A percentile compares a stretch with the other conserved stretches of the same genome.
Evolutionary conservation across 2,329 filamentous ascomycete species (phyloP).

Genomic region (Penicillium psychrosexuale): DNA sequence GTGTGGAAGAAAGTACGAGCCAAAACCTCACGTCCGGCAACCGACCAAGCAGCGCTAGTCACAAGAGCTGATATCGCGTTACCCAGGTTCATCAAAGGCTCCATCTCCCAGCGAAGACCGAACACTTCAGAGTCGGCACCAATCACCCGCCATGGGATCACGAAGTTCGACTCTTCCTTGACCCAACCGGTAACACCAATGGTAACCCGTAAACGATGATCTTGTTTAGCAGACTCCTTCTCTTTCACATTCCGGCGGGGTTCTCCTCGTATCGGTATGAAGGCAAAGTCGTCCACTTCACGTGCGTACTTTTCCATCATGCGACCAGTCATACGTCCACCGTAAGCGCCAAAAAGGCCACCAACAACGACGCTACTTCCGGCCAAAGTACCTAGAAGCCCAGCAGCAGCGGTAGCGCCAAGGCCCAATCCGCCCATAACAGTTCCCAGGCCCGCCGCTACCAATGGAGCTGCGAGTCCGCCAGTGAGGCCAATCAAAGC

Average conservation of each 20-base stretch:
- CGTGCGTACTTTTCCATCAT: conserved; percentile 85
- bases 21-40: conserved; percentile 71
- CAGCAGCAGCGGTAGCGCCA: conserved; percentile 69
- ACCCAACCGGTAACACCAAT: conserved; percentile 83
- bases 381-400: conserved; percentile 74
- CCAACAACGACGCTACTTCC: conserved; percentile 78
- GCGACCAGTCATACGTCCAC: conserved; percentile 74
- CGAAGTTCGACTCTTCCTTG: conserved; percentile 66
- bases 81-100: conserved; percentile 73
- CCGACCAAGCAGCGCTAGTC: conserved; percentile 72
- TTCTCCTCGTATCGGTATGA: conserved; percentile 67
- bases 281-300: conserved; percentile 85
- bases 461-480: conserved; percentile 72
- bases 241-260: conserved; percentile 42
- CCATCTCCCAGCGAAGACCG: conserved; percentile 77
- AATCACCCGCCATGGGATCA: conserved; percentile 73
- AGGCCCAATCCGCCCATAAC: conserved; percentile 75
- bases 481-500: conserved; percentile 80
- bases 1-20: conserved; percentile 67
- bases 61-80: conserved; percentile 73
- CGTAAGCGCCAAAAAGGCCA: conserved; percentile 87
- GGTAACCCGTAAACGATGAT: conserved; percentile 72
- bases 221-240: conserved; percentile 45
- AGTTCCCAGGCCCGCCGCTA: conserved; percentile 74
- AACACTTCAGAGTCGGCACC: conserved; percentile 74